These are phyloP conservation scores for Globisporangium barbulae DNA, from an alignment of 352 stramenopile species.

Conservation along the genomic window DNA sequence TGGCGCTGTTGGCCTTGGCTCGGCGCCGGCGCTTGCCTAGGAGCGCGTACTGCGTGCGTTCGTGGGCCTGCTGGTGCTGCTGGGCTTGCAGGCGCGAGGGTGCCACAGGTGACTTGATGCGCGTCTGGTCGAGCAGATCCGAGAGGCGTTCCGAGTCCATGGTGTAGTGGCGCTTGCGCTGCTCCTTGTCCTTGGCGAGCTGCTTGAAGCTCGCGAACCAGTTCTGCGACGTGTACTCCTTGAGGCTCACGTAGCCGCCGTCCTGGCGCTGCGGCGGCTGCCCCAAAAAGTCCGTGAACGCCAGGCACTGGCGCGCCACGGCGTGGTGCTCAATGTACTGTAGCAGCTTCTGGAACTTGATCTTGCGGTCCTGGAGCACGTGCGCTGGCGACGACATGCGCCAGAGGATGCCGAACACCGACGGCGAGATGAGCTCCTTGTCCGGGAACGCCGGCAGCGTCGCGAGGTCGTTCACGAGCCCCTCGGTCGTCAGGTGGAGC, in stretches of 20 bases:
- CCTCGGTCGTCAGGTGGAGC: constrained; percentile 17
- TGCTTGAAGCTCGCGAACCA: constrained; percentile 61
- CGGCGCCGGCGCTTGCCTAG: constrained; percentile 16
- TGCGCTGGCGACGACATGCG: constrained; percentile 36
- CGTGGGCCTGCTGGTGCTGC: background rate
- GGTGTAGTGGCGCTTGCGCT: constrained; percentile 25
- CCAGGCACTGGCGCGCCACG: constrained; percentile 27
- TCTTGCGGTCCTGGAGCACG: constrained; percentile 49
- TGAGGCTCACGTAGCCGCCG: constrained; percentile 72
- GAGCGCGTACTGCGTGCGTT: constrained; percentile 4
- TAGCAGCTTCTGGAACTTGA: constrained; percentile 51
- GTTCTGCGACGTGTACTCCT: constrained; percentile 64
- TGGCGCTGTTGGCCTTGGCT: background rate
- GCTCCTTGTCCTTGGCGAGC: constrained; percentile 39
- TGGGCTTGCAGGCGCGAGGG: background rate
- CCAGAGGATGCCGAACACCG: constrained; percentile 46
- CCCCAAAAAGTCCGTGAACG: constrained; percentile 54
- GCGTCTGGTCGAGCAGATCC: constrained; percentile 9
- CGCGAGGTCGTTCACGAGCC: constrained; percentile 15
- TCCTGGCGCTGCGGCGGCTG: constrained; percentile 49
- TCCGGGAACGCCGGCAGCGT: constrained; percentile 42
- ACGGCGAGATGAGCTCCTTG: constrained; percentile 53
- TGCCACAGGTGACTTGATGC: background rate
- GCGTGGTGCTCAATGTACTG: constrained; percentile 59
- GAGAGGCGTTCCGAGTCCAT: constrained; percentile 22